Base-by-base conservation (phyloP, 108 stramenopile species). In the Cafeteria roenbergensis region DNA sequence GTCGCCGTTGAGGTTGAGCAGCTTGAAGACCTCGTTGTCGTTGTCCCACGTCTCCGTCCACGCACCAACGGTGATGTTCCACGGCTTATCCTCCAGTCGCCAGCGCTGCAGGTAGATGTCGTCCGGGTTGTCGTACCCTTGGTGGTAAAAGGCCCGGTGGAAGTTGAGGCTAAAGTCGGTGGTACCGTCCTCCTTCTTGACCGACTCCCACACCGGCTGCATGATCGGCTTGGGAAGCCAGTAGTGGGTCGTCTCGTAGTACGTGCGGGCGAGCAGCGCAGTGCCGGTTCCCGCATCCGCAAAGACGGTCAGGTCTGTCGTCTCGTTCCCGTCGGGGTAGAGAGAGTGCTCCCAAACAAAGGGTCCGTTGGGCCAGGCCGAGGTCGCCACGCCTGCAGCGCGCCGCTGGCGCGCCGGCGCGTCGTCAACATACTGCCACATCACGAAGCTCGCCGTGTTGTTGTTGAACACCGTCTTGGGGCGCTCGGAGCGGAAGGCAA, bases 151-250 rank as follows among this genome's bases (percentile, higher is more conserved):
- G 35, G 87, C 87, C 21, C 90, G 69, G 62, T 90, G 90, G 55
- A 83, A 89, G 67, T 71, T 87, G 31, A 88, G 80, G 14, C 85
- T 82, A 64, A 84, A 88, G 68, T 88, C 77, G 27, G 68, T 82
- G 38, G 51, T 72, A 2, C 88, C 88, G 26, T 73, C 72, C 6
- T 61, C 57, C 26, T 75, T 62, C 65, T 89, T 87, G 28, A 88
- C 90, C 34, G 75, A 78, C 65, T 89, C 87, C 90, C 90, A 90
- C 1, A 87, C 76, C 22, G 88, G 90, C 64, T 88, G 86, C 90
- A 90, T 90, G 17, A 85, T 73, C 17, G 88, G 79, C 57, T 66
- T 58, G 12, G 90, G 90, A 32, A 90, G 34, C 27, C 86, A 63
- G 64, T 84, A 88, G 67, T 86, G 85, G 14, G 80, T 78, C 0